Conservation (phyloP, 805 yeast species). For the Sungouiozyma ichnusensis region DNA sequence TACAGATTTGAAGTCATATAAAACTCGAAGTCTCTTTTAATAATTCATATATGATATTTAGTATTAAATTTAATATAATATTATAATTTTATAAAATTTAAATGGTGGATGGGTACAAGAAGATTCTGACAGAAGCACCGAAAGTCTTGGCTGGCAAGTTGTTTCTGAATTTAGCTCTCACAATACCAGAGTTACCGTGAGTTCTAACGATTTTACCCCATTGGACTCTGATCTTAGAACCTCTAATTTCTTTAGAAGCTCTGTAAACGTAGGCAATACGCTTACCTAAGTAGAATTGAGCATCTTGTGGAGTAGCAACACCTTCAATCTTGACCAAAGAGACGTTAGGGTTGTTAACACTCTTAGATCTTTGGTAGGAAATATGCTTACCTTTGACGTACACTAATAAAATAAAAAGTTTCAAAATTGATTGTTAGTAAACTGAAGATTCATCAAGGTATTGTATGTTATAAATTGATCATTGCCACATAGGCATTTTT, state of each 20-base stretch:
- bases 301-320: constrained; percentile 83
- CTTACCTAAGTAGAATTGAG: constrained; percentile 99
- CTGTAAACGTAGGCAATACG: constrained; percentile 99
- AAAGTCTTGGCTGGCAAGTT: constrained; percentile 99
- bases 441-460: too few species aligned
- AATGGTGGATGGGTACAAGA: constrained; percentile 99
- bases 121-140: constrained; percentile 99
- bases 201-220: constrained; percentile 99
- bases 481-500: too few species aligned
- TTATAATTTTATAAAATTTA: constrained; percentile 33
- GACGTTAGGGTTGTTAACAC: constrained; percentile 94
- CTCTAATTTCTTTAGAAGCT: constrained; percentile 95
- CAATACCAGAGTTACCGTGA: constrained; percentile 97
- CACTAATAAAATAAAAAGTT: constrained; percentile 37
- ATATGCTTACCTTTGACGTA: constrained; percentile 99
- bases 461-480: too few species aligned
- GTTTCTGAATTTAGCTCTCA: constrained; percentile 97
- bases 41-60: neutral
- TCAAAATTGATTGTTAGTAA: constrained; percentile 6
- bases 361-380: constrained; percentile 99
- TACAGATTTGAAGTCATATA: neutral
- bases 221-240: constrained; percentile 97
- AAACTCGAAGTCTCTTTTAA: neutral
- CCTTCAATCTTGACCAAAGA: constrained; percentile 97
- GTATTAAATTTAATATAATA: constrained; percentile 3